phyloP scores from a whole-genome alignment of 2,329 filamentous ascomycete genomes.

The Colletotrichum echinochloae region DNA sequence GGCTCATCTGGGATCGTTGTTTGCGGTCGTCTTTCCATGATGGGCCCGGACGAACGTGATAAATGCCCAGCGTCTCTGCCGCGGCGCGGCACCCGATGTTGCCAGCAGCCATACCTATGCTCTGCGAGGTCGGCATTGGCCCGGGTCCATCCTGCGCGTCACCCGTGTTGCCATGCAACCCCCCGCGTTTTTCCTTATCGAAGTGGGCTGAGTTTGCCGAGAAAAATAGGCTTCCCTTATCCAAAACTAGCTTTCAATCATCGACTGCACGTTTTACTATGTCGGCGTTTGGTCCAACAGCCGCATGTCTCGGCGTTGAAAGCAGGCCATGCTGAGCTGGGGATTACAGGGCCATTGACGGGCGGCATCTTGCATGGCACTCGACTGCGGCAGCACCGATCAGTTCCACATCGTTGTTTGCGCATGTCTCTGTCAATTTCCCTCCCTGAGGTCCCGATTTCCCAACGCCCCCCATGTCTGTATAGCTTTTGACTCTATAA shows the following conservation, averaged over 20 bases:
- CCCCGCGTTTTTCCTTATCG: constrained; percentile 24
- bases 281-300: constrained; percentile 31
- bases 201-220: neutral
- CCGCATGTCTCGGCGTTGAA: constrained; percentile 23
- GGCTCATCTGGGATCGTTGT: neutral
- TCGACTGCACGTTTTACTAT: constrained; percentile 18
- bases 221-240: neutral
- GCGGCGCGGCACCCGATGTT: too few relatives aligned
- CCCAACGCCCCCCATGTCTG: too few relatives aligned
- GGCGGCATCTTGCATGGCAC: too few relatives aligned
- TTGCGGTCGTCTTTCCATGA: neutral
- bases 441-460: neutral
- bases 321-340: neutral
- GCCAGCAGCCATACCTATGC: too few relatives aligned
- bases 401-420: neutral
- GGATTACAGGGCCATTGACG: neutral
- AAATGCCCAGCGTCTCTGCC: too few relatives aligned
- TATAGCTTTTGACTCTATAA: neutral
- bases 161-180: constrained; percentile 31
- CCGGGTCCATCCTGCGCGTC: constrained; percentile 30
- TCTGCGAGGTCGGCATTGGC: constrained; percentile 31
- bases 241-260: neutral
- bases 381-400: neutral
- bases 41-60: neutral
- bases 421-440: neutral